These are phyloP conservation scores for Aspergillus uvarum DNA, from an alignment of 2,329 filamentous ascomycete genomes.

Conservation along the genomic window DNA sequence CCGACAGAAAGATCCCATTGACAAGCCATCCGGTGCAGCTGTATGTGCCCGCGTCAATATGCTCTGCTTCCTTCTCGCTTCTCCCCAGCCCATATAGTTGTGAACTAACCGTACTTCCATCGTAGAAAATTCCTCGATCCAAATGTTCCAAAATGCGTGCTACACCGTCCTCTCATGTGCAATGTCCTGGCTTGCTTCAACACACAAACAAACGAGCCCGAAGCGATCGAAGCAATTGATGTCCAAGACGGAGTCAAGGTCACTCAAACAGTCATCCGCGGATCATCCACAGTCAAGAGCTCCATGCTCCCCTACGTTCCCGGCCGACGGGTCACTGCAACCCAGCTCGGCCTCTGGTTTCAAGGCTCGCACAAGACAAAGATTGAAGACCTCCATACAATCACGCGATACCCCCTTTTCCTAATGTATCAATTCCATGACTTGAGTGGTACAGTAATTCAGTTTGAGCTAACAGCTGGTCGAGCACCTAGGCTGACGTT, in stretches of 20 bases:
- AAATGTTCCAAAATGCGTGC: not conserved
- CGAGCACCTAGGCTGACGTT: not conserved
- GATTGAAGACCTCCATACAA: not conserved
- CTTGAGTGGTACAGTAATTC: conserved; percentile 3
- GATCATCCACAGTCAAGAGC: not conserved
- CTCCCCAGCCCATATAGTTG: not conserved
- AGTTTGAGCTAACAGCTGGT: too few relatives aligned
- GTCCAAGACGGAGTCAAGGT: conserved; percentile 1
- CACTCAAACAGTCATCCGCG: conserved; percentile 1
- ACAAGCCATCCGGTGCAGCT: not conserved
- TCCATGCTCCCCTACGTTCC: conserved; percentile 10
- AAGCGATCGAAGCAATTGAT: conserved; percentile 5
- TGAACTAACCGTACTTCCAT: not conserved
- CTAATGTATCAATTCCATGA: conserved; percentile 8
- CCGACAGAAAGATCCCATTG: not conserved
- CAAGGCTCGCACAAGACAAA: conserved; percentile 7
- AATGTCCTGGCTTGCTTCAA: conserved; percentile 1
- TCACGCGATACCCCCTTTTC: not conserved
- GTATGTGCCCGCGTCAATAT: not conserved
- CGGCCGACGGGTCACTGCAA: not conserved
- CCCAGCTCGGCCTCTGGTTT: conserved; percentile 1
- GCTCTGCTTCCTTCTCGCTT: not conserved
- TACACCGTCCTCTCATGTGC: conserved; percentile 4
- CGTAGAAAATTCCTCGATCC: not conserved
- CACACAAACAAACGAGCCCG: conserved; percentile 1